phyloP scores from a whole-genome alignment of 106 monocot genomes.

The Ottelia alismoides region DNA sequence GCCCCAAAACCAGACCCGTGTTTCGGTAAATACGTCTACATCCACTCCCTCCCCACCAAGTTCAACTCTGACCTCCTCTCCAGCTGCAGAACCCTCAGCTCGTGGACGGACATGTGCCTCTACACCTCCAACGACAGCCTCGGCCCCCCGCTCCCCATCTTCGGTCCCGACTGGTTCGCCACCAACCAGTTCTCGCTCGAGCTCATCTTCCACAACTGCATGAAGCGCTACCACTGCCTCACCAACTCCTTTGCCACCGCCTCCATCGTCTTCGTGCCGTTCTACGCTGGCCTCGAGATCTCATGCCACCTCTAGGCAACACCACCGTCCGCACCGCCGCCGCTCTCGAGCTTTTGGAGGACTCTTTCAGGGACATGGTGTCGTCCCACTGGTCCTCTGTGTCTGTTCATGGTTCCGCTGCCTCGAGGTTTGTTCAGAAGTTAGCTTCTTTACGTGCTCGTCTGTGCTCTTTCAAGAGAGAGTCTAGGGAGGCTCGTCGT shows the following conservation, averaged over 20 bases:
- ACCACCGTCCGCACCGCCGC: not conserved
- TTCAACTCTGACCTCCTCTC: slow-evolving; percentile 28
- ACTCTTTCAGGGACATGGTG: too few relatives aligned
- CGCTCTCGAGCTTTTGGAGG: slow-evolving; percentile 16
- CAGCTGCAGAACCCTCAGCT: slow-evolving; percentile 13
- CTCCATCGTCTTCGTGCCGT: not conserved
- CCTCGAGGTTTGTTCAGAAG: too few relatives aligned
- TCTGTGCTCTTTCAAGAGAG: too few relatives aligned
- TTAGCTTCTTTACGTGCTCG: too few relatives aligned
- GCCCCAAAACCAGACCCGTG: slow-evolving; percentile 5
- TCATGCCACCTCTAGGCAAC: slow-evolving; percentile 2
- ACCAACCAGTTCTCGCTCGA: slow-evolving; percentile 32
- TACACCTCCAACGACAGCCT: slow-evolving; percentile 20
- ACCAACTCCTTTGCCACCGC: not conserved
- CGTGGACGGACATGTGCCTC: slow-evolving; percentile 32
- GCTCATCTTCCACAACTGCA: slow-evolving; percentile 29
- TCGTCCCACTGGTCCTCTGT: too few relatives aligned
- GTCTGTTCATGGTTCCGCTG: too few relatives aligned
- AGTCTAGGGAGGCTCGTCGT: too few relatives aligned
- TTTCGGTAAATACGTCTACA: slow-evolving; percentile 24
- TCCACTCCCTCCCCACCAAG: slow-evolving; percentile 24
- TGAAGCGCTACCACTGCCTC: slow-evolving; percentile 22
- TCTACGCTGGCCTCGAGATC: slow-evolving; percentile 4
- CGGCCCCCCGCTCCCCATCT: slow-evolving; percentile 17
- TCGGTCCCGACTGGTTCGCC: slow-evolving; percentile 11